Evolutionary conservation across 2,329 filamentous ascomycete species (phyloP).

Genomic region (Tolypocladium paradoxum): DNA sequence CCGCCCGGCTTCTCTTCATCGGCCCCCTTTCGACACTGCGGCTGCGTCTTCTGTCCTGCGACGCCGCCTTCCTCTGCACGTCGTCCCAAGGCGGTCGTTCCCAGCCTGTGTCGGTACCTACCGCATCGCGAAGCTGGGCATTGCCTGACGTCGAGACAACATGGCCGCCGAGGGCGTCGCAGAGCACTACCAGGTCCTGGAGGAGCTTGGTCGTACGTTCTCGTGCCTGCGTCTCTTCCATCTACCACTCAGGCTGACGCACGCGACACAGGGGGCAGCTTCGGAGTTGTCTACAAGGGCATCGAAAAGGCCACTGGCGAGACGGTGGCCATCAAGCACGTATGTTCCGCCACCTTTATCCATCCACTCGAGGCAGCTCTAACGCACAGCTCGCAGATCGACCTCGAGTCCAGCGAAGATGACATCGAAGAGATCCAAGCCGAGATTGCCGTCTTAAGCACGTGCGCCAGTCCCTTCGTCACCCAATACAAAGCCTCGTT

Average conservation of each 20-base stretch:
- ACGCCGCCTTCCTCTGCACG: not conserved
- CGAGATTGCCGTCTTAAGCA: slow-evolving; percentile 90
- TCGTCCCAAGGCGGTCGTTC: not conserved
- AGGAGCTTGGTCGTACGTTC: slow-evolving; percentile 87
- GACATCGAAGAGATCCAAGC: slow-evolving; percentile 98
- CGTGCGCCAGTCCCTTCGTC: slow-evolving; percentile 86
- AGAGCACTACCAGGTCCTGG: slow-evolving; percentile 83
- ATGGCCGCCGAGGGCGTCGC: slow-evolving; percentile 61
- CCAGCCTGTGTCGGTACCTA: not conserved
- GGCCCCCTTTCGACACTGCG: not conserved
- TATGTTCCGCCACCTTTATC: slow-evolving; percentile 31
- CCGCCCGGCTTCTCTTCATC: slow-evolving; percentile 1
- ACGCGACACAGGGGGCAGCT: slow-evolving; percentile 68
- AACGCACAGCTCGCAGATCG: slow-evolving; percentile 53
- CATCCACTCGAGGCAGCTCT: not conserved
- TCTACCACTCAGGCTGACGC: slow-evolving; percentile 3
- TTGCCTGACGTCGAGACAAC: slow-evolving; percentile 17
- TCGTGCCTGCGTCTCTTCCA: not conserved
- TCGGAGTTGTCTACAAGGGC: slow-evolving; percentile 93
- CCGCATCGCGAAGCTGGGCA: slow-evolving; percentile 4
- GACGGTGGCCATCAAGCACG: slow-evolving; percentile 93
- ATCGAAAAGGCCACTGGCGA: slow-evolving; percentile 86
- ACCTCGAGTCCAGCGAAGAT: slow-evolving; percentile 96
- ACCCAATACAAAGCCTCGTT: slow-evolving; percentile 97
- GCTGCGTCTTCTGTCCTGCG: not conserved